Base-by-base conservation (phyloP, 2,329 filamentous ascomycete genomes). In the Fusarium nanum region DNA sequence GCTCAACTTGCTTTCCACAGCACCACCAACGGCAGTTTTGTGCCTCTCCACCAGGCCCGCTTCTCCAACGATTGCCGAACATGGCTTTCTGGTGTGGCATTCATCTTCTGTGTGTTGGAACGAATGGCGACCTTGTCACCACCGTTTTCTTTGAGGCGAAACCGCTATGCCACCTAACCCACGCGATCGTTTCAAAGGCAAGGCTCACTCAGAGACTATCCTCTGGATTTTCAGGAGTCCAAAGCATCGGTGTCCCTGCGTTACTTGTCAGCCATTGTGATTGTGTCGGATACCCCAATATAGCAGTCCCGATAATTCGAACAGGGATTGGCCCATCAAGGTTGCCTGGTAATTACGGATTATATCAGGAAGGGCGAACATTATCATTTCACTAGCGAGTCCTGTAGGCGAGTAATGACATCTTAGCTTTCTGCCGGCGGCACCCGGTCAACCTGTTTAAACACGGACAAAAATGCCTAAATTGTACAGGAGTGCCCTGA, bases 31-130 rank as follows among this genome's bases (percentile, higher is more conserved):
- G 73, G 73, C 71, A 75, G 73, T 76, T 73, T 75, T 65, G 44
- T 61, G 54, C 54, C 62, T 71, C 63, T 64, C 73, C 73, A 72
- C 67, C 58, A 73, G 73, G 73, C 73, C 73, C 73, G 73, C 73
- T 75, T 75, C 73, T 75, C 71, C 68, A 76, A 75, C 73, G 73
- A 75, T 74, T 75, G 73, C 73, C 73, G 73, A 73, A 68, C 72
- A 73, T 68, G 72, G 64, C 63, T 62, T 60, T 74, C 56, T 66
- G 64, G 58, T 64, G 70, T 68, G 60, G 64, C 46, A 60, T 60
- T 27, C 42, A 45, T 63, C 32, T n/a, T 63, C 20, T 37, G 30
- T 10, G 40, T 68, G 40, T 47, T 48, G 12, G 66, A 55, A 56
- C 58, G 53, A 27, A 49, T 50, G 54, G 34, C 34, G 32, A 37